phyloP scores from a whole-genome alignment of 805 yeast genomes.

The Spathaspora passalidarum region DNA sequence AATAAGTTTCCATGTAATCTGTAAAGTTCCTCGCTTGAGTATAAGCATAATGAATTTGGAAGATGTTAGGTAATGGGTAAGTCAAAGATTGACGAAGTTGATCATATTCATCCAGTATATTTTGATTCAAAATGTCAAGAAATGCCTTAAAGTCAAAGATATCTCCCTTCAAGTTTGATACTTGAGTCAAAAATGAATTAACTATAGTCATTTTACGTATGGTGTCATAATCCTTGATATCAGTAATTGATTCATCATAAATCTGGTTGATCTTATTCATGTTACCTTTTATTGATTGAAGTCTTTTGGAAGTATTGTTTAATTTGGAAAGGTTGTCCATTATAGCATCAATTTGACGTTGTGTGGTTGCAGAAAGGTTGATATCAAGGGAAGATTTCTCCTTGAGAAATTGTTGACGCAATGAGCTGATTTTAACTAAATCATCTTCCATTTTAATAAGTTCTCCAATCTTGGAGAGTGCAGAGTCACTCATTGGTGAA shows the following conservation, averaged over 20 bases:
- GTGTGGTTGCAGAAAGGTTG: conserved; percentile 70
- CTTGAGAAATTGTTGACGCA: conserved; percentile 55
- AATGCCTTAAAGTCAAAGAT: conserved; percentile 55
- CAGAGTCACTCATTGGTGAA: neutral
- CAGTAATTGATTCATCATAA: conserved; percentile 53
- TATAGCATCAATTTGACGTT: conserved; percentile 57
- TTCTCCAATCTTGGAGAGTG: conserved; percentile 33
- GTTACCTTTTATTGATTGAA: conserved; percentile 34
- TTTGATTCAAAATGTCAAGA: conserved; percentile 45
- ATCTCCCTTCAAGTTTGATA: conserved; percentile 60
- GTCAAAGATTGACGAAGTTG: conserved; percentile 31
- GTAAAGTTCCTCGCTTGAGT: conserved; percentile 72
- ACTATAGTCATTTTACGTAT: conserved; percentile 65
- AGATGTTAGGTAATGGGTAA: conserved; percentile 52
- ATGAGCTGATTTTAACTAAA: conserved; percentile 47
- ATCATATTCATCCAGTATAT: conserved; percentile 47
- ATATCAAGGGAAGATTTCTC: conserved; percentile 76
- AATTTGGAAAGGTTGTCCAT: conserved; percentile 50
- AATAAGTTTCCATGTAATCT: conserved; percentile 66
- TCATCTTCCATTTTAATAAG: conserved; percentile 49
- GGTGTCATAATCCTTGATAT: conserved; percentile 65
- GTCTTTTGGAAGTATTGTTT: conserved; percentile 39
- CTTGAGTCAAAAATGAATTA: conserved; percentile 70
- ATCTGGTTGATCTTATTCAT: conserved; percentile 46
- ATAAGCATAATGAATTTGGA: conserved; percentile 67